Conservation (phyloP, 2,329 filamentous ascomycete genomes). For the Aspergillus costaricaensis region DNA sequence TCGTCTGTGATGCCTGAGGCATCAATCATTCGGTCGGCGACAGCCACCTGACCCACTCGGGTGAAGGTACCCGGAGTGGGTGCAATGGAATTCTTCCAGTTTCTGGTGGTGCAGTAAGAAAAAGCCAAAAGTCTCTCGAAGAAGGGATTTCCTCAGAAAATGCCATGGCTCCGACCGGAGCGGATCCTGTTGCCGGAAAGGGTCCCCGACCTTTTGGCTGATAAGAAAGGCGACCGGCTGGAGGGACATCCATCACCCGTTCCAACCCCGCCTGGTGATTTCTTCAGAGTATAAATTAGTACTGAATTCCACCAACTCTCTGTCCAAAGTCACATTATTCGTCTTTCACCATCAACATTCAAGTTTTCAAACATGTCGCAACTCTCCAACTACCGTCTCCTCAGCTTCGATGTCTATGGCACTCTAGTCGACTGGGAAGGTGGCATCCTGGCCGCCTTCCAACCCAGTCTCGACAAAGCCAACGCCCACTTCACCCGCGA, state of each 20-base stretch:
- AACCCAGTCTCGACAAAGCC: conserved; percentile 41
- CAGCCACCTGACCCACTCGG: no score
- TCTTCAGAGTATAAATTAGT: neutral
- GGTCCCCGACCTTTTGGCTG: no score
- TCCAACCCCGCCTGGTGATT: neutral
- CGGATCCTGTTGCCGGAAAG: neutral
- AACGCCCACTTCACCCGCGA: conserved; percentile 41
- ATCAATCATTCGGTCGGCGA: no score
- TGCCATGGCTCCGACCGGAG: neutral
- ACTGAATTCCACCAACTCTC: no score
- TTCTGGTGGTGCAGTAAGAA: neutral
- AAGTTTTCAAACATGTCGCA: conserved; percentile 21
- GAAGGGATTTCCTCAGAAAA: neutral
- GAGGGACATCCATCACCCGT: neutral
- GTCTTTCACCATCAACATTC: neutral
- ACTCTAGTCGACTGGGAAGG: conserved; percentile 77
- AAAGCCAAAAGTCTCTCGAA: neutral
- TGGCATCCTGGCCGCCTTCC: conserved; percentile 61
- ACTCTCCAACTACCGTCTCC: conserved; percentile 49
- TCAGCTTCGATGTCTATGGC: conserved; percentile 78
- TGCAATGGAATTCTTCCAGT: no score
- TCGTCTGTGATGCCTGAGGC: no score
- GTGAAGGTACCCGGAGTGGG: no score
- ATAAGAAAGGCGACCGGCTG: neutral
- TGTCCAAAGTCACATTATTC: neutral